These are phyloP conservation scores for Zymoseptoria ardabiliae DNA, from an alignment of 2,329 filamentous ascomycete species.

Conservation along the genomic window DNA sequence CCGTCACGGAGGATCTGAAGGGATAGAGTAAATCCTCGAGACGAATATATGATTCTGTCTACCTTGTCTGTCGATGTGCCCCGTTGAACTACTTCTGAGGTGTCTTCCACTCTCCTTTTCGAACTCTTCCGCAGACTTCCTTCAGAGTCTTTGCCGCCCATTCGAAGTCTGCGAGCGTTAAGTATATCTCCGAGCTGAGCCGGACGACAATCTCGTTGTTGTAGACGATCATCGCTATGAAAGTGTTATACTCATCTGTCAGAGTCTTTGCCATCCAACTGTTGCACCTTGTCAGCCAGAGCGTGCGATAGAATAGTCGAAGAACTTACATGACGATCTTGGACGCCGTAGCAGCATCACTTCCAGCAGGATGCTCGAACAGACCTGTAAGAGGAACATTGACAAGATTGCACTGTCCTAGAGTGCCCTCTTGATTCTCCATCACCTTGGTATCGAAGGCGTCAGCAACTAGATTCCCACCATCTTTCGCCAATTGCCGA, in stretches of 20 bases:
- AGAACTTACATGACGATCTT: slow-evolving; percentile 30
- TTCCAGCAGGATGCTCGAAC: slow-evolving; percentile 29
- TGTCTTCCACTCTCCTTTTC: slow-evolving; percentile 39
- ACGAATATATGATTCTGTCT: neutral
- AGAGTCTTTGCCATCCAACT: slow-evolving; percentile 33
- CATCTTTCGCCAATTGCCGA: slow-evolving; percentile 55
- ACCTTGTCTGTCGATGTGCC: neutral
- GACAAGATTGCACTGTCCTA: slow-evolving; percentile 60
- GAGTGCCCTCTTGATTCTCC: slow-evolving; percentile 55
- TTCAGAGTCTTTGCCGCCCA: slow-evolving; percentile 56
- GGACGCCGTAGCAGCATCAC: slow-evolving; percentile 26
- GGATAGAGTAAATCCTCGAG: slow-evolving; percentile 8
- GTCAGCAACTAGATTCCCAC: slow-evolving; percentile 52
- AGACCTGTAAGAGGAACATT: slow-evolving; percentile 67
- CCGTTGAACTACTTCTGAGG: neutral
- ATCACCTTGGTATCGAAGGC: slow-evolving; percentile 64
- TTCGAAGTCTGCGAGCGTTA: slow-evolving; percentile 73
- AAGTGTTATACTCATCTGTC: slow-evolving; percentile 60
- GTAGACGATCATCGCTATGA: slow-evolving; percentile 58
- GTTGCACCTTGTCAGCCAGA: neutral
- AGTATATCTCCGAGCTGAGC: slow-evolving; percentile 73
- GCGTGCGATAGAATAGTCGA: neutral
- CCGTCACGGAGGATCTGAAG: slow-evolving; percentile 37
- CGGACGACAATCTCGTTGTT: slow-evolving; percentile 60
- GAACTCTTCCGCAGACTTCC: slow-evolving; percentile 47